Evolutionary conservation across 306 rosid genomes (phyloP).

Genomic region (Erythrophleum fordii): DNA sequence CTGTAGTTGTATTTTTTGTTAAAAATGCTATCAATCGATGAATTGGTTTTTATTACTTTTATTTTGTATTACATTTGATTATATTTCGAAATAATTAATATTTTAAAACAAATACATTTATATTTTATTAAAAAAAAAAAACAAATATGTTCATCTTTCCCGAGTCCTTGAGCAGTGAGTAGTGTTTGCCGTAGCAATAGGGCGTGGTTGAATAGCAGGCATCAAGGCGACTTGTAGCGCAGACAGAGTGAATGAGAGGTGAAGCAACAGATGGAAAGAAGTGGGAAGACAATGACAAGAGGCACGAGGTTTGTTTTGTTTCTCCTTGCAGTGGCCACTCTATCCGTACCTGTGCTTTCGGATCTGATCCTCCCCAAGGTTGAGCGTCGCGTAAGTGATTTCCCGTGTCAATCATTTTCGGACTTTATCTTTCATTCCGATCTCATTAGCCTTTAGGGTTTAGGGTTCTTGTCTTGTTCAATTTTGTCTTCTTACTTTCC

Average conservation of each 20-base stretch:
- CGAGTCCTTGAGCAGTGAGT: neutral
- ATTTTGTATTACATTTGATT: too few species aligned
- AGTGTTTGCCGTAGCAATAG: neutral
- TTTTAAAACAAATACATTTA: too few species aligned
- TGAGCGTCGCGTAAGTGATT: conserved; percentile 88
- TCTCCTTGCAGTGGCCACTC: conserved; percentile 48
- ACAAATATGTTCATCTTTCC: neutral
- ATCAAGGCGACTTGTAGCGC: neutral
- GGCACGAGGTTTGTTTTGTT: conserved; percentile 52
- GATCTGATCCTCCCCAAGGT: conserved; percentile 91
- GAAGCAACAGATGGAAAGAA: neutral
- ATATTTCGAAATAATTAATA: too few species aligned
- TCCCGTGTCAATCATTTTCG: neutral
- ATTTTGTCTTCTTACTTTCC: neutral
- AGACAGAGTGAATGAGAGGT: conserved; percentile 31
- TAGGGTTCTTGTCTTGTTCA: neutral
- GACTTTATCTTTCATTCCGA: neutral
- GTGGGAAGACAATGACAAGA: conserved; percentile 18
- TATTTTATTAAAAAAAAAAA: too few species aligned
- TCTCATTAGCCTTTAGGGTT: conserved; percentile 37
- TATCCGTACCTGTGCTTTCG: conserved; percentile 65
- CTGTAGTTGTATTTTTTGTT: too few species aligned
- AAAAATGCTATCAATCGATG: too few species aligned
- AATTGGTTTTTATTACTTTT: neutral
- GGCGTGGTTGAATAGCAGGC: neutral